Base-by-base conservation (phyloP, 352 stramenopile genomes). In the Phytophthora melonis region DNA sequence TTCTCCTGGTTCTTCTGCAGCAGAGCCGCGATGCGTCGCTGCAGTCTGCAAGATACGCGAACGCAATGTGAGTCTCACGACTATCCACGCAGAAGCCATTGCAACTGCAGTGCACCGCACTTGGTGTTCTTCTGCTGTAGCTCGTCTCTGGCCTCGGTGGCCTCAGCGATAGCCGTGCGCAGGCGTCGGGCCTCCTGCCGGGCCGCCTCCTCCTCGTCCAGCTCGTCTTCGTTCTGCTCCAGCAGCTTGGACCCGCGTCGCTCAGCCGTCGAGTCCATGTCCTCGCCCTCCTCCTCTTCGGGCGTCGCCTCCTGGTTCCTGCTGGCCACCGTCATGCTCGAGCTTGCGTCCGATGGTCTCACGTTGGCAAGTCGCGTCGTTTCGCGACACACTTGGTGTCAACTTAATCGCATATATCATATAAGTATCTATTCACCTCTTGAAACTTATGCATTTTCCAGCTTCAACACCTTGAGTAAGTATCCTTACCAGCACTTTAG, bases 41-140 rank as follows among this genome's bases (percentile, higher is more conserved):
- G 89, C 8, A 97, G 68, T 61, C 84, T 91, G 34, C 34, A 25
- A 66, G 14, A 27, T 13, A 19, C 8, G 16, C 16, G n/a, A 19
- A 58, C 10, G 36, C 21, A 43, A 43, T 16, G 36, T 43, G 11
- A 43, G 36, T 11, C 5, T 2, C 36, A 16, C 9, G 30, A 34
- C 1, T 4, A 5, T 57, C 25, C 47, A 30, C 16, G 23, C 39
- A 21, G 16, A n/a, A 32, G 30, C 8, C 34, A 19, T 58, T 19
- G 27, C 8, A 39, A 58, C 2, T 10, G 41, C 6, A 43, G 11
- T 45, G 10, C 14, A 82, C 77, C 30, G 8, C 58, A 87, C 81
- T 88, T 92, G 63, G 80, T 76, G 60, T 95, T 95, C 62, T 82
- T 87, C 58, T 93, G 87, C 71, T 94, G 87, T 3, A 94, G 70